Percentiles rank a stretch among this genome's conserved stretches.
Conservation (phyloP, 2,329 filamentous ascomycete genomes). For the Teratosphaeriaceae sp. region DNA sequence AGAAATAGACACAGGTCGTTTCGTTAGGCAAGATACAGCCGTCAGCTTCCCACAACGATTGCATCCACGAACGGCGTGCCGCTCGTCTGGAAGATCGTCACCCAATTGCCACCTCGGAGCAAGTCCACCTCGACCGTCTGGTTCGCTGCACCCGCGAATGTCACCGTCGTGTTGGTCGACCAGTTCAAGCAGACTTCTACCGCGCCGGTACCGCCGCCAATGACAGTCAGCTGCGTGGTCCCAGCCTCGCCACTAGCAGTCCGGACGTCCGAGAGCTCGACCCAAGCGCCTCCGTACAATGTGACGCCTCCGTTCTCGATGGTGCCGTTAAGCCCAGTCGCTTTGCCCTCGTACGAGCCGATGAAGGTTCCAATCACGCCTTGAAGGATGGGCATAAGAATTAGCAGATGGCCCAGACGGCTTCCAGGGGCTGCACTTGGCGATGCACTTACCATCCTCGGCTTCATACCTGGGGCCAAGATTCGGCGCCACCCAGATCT, state of each 20-base stretch:
- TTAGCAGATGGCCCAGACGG: too few relatives aligned
- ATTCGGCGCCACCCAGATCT: conserved; percentile 21
- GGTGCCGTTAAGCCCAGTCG: conserved; percentile 16
- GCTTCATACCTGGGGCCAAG: conserved; percentile 19
- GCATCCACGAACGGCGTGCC: conserved; percentile 19
- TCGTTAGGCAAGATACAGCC: too few relatives aligned
- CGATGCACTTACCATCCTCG: too few relatives aligned
- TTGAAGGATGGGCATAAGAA: too few relatives aligned
- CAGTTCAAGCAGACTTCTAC: conserved; percentile 16
- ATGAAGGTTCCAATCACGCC: conserved; percentile 12
- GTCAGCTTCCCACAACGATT: conserved; percentile 9
- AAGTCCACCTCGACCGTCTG: conserved; percentile 13
- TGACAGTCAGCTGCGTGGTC: conserved; percentile 7
- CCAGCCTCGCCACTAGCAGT: conserved; percentile 7
- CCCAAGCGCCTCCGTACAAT: conserved; percentile 14
- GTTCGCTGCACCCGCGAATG: conserved; percentile 9
- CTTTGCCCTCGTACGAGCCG: conserved; percentile 14
- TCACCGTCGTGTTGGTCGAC: conserved; percentile 11
- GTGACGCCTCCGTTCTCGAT: conserved; percentile 15
- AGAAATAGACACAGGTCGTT: too few relatives aligned
- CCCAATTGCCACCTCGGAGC: conserved; percentile 15
- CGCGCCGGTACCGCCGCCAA: conserved; percentile 14
- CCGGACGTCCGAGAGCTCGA: conserved; percentile 14
- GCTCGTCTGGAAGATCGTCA: conserved; percentile 14
- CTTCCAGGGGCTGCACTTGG: too few relatives aligned